phyloP scores from a whole-genome alignment of 495 filamentous ascomycete species.

The Lindgomyces ingoldianus region DNA sequence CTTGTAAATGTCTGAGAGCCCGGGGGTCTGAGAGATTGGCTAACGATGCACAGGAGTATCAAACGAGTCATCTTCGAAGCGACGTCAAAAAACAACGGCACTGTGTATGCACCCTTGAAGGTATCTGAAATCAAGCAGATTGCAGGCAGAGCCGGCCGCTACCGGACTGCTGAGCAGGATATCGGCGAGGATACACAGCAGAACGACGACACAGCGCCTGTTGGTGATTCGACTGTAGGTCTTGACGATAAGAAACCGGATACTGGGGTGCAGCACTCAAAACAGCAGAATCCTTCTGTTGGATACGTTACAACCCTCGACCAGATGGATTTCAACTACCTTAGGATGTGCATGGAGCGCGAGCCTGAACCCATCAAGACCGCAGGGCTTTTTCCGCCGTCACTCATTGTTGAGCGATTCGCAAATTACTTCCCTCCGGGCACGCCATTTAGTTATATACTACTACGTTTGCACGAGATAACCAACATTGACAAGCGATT shows the following conservation, averaged over 20 bases:
- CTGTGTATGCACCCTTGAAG: conserved; percentile 52
- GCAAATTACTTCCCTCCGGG: conserved; percentile 72
- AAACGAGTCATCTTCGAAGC: conserved; percentile 89
- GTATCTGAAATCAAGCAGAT: conserved; percentile 93
- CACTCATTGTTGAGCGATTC: conserved; percentile 66
- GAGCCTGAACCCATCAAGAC: conserved; percentile 66
- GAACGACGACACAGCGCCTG: background rate
- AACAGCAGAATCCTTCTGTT: conserved; percentile 47
- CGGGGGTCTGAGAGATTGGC: background rate
- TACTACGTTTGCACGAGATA: conserved; percentile 69
- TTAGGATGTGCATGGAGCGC: conserved; percentile 61
- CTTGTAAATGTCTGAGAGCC: conserved; percentile 53
- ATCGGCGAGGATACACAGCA: conserved; percentile 32
- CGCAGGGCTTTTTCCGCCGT: conserved; percentile 74
- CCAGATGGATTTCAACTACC: conserved; percentile 61
- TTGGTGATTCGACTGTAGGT: conserved; percentile 2
- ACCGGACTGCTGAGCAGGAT: conserved; percentile 65
- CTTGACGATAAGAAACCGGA: conserved; percentile 11
- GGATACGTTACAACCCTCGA: conserved; percentile 85
- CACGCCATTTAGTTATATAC: conserved; percentile 74
- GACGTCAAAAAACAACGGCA: conserved; percentile 64
- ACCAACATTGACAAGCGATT: conserved; percentile 62
- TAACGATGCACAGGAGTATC: conserved; percentile 60
- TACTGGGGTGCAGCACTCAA: background rate
- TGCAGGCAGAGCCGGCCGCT: conserved; percentile 88